These are phyloP conservation scores for Hippophae rhamnoides DNA, from an alignment of 306 rosid genomes.

Conservation along the genomic window DNA sequence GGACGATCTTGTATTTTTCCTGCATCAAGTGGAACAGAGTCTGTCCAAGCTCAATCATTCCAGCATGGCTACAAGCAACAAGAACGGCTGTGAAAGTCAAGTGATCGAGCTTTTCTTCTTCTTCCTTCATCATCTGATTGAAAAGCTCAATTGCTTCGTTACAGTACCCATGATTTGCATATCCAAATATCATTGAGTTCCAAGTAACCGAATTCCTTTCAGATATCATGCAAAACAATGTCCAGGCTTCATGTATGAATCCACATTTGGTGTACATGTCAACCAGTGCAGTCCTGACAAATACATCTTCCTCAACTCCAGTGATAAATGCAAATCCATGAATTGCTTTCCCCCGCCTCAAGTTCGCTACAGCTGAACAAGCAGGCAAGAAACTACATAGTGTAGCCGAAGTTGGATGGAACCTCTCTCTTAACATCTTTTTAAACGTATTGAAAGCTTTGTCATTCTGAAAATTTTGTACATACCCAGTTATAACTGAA, in stretches of 20 bases:
- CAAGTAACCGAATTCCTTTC: constrained; percentile 59
- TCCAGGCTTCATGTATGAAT: constrained; percentile 53
- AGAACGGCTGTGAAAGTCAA: constrained; percentile 64
- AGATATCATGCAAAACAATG: constrained; percentile 45
- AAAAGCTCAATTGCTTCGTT: constrained; percentile 66
- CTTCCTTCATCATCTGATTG: constrained; percentile 49
- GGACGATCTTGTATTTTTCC: constrained; percentile 44
- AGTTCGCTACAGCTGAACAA: constrained; percentile 51
- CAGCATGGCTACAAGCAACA: constrained; percentile 68
- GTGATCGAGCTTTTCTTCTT: constrained; percentile 46
- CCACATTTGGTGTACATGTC: constrained; percentile 94
- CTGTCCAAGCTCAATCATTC: constrained; percentile 54
- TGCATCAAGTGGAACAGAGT: constrained; percentile 60
- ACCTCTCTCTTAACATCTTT: constrained; percentile 44
- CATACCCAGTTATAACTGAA: constrained; percentile 73
- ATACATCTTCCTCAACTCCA: constrained; percentile 59
- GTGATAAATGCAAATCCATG: constrained; percentile 47
- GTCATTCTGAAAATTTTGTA: constrained; percentile 50
- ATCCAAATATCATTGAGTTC: constrained; percentile 86
- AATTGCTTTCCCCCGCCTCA: constrained; percentile 58
- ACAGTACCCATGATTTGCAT: constrained; percentile 66
- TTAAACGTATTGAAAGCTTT: constrained; percentile 57
- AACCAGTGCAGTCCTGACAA: constrained; percentile 75
- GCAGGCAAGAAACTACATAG: constrained; percentile 71
- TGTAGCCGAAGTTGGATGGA: constrained; percentile 69